Percentiles rank a stretch among this genome's conserved stretches.
These are phyloP conservation scores for Thuja plicata DNA, from an alignment of 83 land plant genomes.

Conservation along the genomic window DNA sequence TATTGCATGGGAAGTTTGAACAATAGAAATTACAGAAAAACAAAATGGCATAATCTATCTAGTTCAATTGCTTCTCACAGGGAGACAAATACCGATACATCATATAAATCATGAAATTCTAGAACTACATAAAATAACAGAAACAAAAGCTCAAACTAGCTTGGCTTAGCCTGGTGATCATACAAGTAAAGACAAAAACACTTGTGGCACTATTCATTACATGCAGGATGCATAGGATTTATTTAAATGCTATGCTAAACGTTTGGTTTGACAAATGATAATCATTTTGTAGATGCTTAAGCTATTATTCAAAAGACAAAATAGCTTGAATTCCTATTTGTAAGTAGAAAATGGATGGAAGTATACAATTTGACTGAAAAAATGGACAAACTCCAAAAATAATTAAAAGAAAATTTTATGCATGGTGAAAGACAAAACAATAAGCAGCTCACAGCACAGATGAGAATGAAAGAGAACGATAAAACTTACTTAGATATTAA, in stretches of 20 bases:
- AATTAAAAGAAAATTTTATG: neutral
- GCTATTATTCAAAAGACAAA: neutral
- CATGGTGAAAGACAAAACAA: neutral
- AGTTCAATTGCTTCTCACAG: neutral
- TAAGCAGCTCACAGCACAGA: neutral
- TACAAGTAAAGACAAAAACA: neutral
- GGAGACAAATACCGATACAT: neutral
- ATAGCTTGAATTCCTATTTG: neutral
- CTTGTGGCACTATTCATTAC: neutral
- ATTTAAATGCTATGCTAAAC: neutral
- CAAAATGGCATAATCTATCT: neutral
- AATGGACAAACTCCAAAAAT: neutral
- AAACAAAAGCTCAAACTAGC: neutral
- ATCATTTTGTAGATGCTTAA: neutral
- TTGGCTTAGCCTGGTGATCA: neutral
- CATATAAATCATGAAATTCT: neutral
- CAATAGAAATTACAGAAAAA: neutral
- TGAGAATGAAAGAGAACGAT: neutral
- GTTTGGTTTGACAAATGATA: neutral
- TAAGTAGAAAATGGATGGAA: neutral
- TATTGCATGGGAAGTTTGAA: neutral
- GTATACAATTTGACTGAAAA: neutral
- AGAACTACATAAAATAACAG: neutral
- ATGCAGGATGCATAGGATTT: neutral
- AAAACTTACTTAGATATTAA: slow-evolving; percentile 4